Conservation (phyloP, 2,329 filamentous ascomycete genomes). For the Byssothecium circinans region DNA sequence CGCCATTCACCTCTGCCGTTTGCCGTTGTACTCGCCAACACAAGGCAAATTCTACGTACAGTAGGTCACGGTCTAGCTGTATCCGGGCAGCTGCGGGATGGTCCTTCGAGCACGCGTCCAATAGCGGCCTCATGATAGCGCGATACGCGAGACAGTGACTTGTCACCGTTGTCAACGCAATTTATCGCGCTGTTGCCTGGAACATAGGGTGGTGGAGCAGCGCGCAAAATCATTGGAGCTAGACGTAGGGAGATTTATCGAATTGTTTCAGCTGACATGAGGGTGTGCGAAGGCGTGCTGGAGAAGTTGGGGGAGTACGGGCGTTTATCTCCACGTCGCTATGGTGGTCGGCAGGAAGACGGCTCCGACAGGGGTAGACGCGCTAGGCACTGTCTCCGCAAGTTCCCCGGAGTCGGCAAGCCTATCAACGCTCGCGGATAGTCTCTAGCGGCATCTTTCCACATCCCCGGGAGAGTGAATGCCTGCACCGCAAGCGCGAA, state of each 20-base stretch:
- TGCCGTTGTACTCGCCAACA: too few species aligned
- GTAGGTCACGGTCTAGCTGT: too few species aligned
- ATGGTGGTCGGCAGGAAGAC: conserved; percentile 7
- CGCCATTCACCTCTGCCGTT: too few species aligned
- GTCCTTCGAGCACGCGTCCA: conserved; percentile 20
- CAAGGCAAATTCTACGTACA: too few species aligned
- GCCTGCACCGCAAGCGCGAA: conserved; percentile 23
- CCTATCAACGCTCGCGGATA: conserved; percentile 19
- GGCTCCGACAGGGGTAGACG: conserved; percentile 11
- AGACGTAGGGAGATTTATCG: conserved; percentile 3
- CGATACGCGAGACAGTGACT: conserved; percentile 17
- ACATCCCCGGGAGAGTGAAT: conserved; percentile 24
- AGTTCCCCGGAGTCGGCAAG: conserved; percentile 11
- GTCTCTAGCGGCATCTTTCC: conserved; percentile 16
- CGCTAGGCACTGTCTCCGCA: conserved; percentile 11
- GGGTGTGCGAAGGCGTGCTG: background rate
- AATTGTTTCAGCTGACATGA: conserved; percentile 12
- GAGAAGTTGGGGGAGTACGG: background rate
- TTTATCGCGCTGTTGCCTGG: conserved; percentile 19
- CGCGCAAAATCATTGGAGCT: too few species aligned
- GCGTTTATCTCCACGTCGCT: conserved; percentile 9
- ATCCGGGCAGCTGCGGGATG: conserved; percentile 2
- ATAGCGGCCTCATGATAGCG: conserved; percentile 14
- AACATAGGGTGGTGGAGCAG: too few species aligned
- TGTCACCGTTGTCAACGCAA: conserved; percentile 15